These are phyloP conservation scores for Bothriochloa decipiens DNA, from an alignment of 176 grass and related monocot species.

Conservation along the genomic window DNA sequence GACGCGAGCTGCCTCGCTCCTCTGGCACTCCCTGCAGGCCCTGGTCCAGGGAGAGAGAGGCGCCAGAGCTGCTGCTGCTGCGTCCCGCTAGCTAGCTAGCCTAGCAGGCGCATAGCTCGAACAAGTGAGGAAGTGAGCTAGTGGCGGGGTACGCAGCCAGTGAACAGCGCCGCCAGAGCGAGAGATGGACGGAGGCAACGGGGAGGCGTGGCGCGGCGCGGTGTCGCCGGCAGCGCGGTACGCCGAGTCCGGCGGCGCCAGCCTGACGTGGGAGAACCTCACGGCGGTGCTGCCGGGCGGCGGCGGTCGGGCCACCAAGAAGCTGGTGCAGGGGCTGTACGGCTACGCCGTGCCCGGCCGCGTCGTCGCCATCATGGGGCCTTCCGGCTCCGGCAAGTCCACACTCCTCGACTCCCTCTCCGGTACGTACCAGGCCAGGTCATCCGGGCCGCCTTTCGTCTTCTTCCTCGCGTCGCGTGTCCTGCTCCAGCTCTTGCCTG, in stretches of 20 bases:
- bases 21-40: background rate
- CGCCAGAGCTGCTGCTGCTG: background rate
- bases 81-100: background rate
- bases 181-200: conserved; percentile 35
- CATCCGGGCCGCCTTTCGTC: background rate
- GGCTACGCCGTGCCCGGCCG: conserved; percentile 90
- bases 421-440: conserved; percentile 18
- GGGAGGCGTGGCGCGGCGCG: conserved; percentile 44
- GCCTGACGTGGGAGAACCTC: conserved; percentile 97
- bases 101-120: background rate
- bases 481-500: background rate
- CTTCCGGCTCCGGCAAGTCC: conserved; percentile 96
- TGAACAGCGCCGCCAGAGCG: background rate
- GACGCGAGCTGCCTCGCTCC: conserved; percentile 9
- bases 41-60: background rate
- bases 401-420: conserved; percentile 94
- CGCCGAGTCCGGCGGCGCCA: conserved; percentile 53
- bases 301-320: conserved; percentile 65
- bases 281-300: conserved; percentile 76
- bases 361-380: conserved; percentile 93
- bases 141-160: background rate
- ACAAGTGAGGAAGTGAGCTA: background rate
- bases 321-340: conserved; percentile 76
- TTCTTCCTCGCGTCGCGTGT: background rate
- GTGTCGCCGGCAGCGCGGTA: conserved; percentile 51